Conservation (phyloP, 2,329 filamentous ascomycete species). For the Fusarium sp. region DNA sequence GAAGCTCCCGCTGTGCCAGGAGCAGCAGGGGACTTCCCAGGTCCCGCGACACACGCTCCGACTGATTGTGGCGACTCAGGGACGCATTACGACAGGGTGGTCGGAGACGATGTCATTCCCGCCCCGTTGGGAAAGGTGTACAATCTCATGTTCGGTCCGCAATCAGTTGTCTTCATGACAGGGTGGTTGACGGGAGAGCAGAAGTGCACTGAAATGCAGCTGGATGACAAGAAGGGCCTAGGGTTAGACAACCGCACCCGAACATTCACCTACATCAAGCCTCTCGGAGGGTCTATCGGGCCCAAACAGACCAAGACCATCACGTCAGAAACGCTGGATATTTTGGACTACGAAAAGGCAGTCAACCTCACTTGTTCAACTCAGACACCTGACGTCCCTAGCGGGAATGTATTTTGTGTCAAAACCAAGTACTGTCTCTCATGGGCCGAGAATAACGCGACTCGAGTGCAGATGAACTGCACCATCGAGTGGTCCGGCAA, state of each 20-base stretch:
- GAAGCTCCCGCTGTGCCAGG: constrained; percentile 62
- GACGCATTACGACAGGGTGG: constrained; percentile 85
- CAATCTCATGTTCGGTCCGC: constrained; percentile 86
- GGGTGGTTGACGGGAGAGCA: constrained; percentile 91
- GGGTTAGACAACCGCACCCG: constrained; percentile 82
- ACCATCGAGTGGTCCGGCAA: constrained; percentile 97
- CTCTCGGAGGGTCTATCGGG: constrained; percentile 85
- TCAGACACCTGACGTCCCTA: constrained; percentile 95
- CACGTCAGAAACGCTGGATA: constrained; percentile 87
- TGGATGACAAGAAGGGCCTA: constrained; percentile 87
- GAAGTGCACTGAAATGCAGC: constrained; percentile 89
- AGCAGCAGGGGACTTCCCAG: constrained; percentile 80
- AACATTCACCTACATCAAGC: constrained; percentile 91
- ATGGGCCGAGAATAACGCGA: constrained; percentile 91
- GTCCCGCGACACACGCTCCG: constrained; percentile 83
- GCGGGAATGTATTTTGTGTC: constrained; percentile 89
- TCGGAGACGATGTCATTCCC: constrained; percentile 88
- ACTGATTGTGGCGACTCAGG: constrained; percentile 88
- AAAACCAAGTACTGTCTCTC: constrained; percentile 97
- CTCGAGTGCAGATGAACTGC: constrained; percentile 89
- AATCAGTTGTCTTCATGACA: constrained; percentile 84
- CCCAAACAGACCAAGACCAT: constrained; percentile 97
- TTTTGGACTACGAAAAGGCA: constrained; percentile 88
- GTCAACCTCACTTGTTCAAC: constrained; percentile 87
- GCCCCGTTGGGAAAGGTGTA: constrained; percentile 95